Conservation (phyloP, 805 yeast species). For the Barnettozyma salicaria region DNA sequence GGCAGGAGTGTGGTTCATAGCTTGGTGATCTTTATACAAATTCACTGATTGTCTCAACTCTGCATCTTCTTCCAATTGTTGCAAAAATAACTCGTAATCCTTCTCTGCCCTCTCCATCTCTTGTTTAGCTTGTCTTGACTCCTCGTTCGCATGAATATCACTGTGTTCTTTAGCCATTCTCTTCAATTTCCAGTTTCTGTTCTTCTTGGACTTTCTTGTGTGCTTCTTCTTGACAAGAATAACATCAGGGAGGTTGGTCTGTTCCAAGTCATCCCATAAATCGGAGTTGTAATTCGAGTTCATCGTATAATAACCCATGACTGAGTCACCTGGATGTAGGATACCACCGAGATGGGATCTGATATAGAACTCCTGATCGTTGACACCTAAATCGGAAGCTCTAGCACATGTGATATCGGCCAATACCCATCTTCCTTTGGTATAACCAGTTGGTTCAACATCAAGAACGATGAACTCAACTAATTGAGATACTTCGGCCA, state of each 20-base stretch:
- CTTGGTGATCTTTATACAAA: constrained; percentile 59
- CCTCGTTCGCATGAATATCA: constrained; percentile 74
- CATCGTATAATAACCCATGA: constrained; percentile 79
- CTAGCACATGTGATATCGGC: constrained; percentile 94
- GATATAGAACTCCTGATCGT: constrained; percentile 76
- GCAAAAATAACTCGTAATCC: constrained; percentile 93
- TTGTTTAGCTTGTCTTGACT: constrained; percentile 71
- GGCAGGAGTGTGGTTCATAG: constrained; percentile 12
- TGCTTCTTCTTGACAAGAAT: constrained; percentile 84
- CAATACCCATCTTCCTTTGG: constrained; percentile 68
- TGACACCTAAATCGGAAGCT: constrained; percentile 79
- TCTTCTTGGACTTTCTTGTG: constrained; percentile 69
- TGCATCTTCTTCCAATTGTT: constrained; percentile 93
- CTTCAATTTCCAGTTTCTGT: constrained; percentile 86
- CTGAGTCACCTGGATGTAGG: constrained; percentile 95
- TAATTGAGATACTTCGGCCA: constrained; percentile 70
- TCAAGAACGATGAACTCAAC: constrained; percentile 87
- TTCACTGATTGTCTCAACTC: constrained; percentile 90
- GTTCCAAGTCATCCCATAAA: constrained; percentile 64
- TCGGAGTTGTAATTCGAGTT: constrained; percentile 88
- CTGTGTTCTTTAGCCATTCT: constrained; percentile 96
- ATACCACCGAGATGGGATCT: constrained; percentile 92
- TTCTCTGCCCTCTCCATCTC: constrained; percentile 88
- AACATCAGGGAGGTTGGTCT: constrained; percentile 73
- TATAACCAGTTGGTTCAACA: constrained; percentile 84